phyloP scores from a whole-genome alignment of 148 eudicot genomes.

The Silene conica region DNA sequence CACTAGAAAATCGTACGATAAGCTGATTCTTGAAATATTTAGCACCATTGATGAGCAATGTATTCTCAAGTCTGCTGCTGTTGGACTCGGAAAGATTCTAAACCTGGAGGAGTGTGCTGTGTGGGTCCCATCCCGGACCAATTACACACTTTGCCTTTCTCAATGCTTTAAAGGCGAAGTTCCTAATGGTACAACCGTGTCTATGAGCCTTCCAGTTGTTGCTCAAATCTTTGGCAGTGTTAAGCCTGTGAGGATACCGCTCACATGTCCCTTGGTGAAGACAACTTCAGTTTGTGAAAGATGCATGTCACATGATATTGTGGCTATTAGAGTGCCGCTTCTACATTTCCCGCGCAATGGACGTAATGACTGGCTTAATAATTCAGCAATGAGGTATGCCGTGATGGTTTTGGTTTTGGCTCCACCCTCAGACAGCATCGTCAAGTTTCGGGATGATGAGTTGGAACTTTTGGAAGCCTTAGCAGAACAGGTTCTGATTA shows the following conservation, averaged over 20 bases:
- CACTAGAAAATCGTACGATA: conserved; percentile 49
- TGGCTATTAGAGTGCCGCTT: conserved; percentile 73
- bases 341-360: conserved; percentile 38
- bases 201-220: conserved; percentile 43
- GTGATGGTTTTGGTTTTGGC: conserved; percentile 54
- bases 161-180: conserved; percentile 39
- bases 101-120: conserved; percentile 69
- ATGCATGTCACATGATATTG: conserved; percentile 42
- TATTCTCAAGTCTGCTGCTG: conserved; percentile 50
- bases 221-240: conserved; percentile 43
- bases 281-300: conserved; percentile 31
- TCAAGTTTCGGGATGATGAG: conserved; percentile 59
- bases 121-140: conserved; percentile 67
- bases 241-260: conserved; percentile 48
- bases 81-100: conserved; percentile 60
- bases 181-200: conserved; percentile 48
- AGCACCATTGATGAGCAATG: conserved; percentile 61
- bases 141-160: conserved; percentile 40
- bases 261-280: conserved; percentile 54
- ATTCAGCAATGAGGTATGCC: conserved; percentile 48
- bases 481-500: conserved; percentile 55
- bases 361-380: conserved; percentile 38
- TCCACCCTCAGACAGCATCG: conserved; percentile 43
- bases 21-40: conserved; percentile 64
- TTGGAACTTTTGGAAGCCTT: conserved; percentile 65